Conservation (phyloP, 2,329 filamentous ascomycete species). For the Stachybotrys chartarum region DNA sequence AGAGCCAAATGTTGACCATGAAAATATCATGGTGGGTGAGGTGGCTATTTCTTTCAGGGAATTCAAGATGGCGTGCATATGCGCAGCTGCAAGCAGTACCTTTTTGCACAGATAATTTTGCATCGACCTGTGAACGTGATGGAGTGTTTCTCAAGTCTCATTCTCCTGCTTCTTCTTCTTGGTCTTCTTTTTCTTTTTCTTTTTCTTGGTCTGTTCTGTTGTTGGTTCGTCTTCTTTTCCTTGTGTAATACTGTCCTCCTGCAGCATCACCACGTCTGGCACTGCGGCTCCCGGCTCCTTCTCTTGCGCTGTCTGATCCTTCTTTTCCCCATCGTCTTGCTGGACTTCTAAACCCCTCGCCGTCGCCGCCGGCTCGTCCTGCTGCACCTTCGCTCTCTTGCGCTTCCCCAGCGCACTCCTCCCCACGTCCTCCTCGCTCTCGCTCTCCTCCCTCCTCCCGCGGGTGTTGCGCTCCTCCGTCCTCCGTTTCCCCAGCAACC, state of each 20-base stretch:
- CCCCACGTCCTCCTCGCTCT: constrained; percentile 28
- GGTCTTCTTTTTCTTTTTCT: constrained; percentile 16
- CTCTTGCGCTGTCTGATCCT: neutral
- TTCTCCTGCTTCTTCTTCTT: constrained; percentile 19
- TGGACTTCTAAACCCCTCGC: neutral
- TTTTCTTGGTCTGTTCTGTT: constrained; percentile 5
- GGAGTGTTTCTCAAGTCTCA: constrained; percentile 3
- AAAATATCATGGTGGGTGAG: neutral
- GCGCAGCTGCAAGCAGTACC: neutral
- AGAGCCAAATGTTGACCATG: neutral
- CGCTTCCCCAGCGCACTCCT: constrained; percentile 29
- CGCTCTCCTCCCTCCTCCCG: constrained; percentile 17
- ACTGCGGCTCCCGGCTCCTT: neutral
- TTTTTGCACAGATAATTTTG: constrained; percentile 2
- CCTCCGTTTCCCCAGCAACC: constrained; percentile 17
- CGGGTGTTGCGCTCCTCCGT: constrained; percentile 4
- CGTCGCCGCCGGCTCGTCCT: neutral
- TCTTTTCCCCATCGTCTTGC: neutral
- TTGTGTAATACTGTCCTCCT: too few species aligned
- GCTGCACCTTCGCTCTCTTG: constrained; percentile 20
- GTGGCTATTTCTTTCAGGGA: neutral
- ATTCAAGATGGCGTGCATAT: neutral
- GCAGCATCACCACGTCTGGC: too few species aligned
- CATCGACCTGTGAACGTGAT: too few species aligned
- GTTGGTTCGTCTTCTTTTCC: too few species aligned